phyloP scores from a whole-genome alignment of 2,329 filamentous ascomycete genomes.

The Scortechinia acanthostroma region DNA sequence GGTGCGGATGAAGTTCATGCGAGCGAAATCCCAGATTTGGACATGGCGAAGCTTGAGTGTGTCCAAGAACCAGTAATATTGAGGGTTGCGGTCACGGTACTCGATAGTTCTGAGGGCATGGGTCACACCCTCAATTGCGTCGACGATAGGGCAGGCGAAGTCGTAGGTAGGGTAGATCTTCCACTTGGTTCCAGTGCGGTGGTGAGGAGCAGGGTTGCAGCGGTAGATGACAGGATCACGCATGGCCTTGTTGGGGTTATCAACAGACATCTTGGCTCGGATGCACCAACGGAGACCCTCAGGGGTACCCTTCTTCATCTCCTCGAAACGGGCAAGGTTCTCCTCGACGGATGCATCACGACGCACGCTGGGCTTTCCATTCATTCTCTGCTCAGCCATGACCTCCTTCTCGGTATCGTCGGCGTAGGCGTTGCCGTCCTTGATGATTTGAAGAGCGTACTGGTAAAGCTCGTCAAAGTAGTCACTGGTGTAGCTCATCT shows the following conservation, averaged over 20 bases:
- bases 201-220: slow-evolving; percentile 68
- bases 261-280: slow-evolving; percentile 84
- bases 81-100: slow-evolving; percentile 79
- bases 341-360: slow-evolving; percentile 76
- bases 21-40: slow-evolving; percentile 78
- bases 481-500: slow-evolving; percentile 83
- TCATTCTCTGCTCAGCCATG: slow-evolving; percentile 78
- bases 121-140: slow-evolving; percentile 74
- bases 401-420: slow-evolving; percentile 88
- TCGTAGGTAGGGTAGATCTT: slow-evolving; percentile 86
- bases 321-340: slow-evolving; percentile 77
- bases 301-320: slow-evolving; percentile 82
- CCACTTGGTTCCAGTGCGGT: slow-evolving; percentile 73
- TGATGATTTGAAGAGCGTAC: slow-evolving; percentile 76
- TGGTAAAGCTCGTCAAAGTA: slow-evolving; percentile 92
- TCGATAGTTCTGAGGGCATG: slow-evolving; percentile 79
- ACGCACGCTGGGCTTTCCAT: slow-evolving; percentile 74
- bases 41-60: slow-evolving; percentile 69
- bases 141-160: slow-evolving; percentile 76
- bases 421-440: slow-evolving; percentile 81
- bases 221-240: slow-evolving; percentile 96
- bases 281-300: slow-evolving; percentile 84
- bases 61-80: slow-evolving; percentile 80
- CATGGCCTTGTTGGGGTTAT: slow-evolving; percentile 91
- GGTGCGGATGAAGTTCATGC: slow-evolving; percentile 78